Base-by-base conservation (phyloP, 768 basidiomycete genomes). In the Tulasnella sp. region DNA sequence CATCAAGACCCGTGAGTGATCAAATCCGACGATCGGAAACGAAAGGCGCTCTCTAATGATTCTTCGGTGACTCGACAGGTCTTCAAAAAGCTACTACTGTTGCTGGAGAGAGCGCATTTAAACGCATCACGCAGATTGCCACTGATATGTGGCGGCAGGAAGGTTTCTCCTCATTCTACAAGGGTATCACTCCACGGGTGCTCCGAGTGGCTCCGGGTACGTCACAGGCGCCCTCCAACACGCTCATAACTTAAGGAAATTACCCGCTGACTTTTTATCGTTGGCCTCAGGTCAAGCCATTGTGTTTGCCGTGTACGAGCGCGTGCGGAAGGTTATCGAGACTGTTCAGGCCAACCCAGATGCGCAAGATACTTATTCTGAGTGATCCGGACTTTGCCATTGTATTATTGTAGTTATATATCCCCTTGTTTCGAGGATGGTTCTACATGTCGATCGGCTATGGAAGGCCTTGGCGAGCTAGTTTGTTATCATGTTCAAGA, bases 221-320 rank as follows among this genome's bases (percentile, higher is more conserved):
- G 64, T 21, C 50, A 3, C 21, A 19, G 19, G 17, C 34, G 29
- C 27, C 30, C 34, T n/a, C n/a, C n/a, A n/a, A n/a, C n/a, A n/a
- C n/a, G n/a, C n/a, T n/a, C n/a, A n/a, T n/a, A 43, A 34, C 21
- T 63, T 47, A 26, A 44, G 32, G 10, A 41, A n/a, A 26, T 17
- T 29, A n/a, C n/a, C n/a, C 45, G 32, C 34, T 34, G n/a, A 9
- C 29, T 15, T 49, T 45, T 26, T 30, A 30, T 4, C 26, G 21
- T 41, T 19, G 8, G 41, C 8, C 24, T 21, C 23, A 59, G 59
- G 67, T 1, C 90, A 91, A 70, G 94, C 94, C 1, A 88, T 98
- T 65, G 95, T 97, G 34, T 98, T 98, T 68, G 90, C 95, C 11
- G 95, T 99, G 26, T 97, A 97, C 67, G 95, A 99, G 74, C 77